Evolutionary conservation across 768 basidiomycete species (phyloP).

Genomic region (Boletus sensibilis): DNA sequence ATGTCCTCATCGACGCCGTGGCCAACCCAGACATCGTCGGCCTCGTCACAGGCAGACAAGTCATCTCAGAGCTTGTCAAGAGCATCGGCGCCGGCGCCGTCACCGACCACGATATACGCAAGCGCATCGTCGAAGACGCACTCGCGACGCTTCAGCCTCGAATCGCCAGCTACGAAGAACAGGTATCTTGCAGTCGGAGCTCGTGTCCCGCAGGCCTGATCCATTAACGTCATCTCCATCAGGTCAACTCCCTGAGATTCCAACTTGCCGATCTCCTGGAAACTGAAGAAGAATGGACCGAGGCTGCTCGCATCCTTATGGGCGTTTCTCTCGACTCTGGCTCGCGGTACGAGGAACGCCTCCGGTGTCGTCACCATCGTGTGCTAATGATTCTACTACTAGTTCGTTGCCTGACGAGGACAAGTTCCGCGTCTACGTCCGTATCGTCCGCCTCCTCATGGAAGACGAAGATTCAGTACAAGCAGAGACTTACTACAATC

Average conservation of each 20-base stretch:
- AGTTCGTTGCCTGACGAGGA: slow-evolving; percentile 76
- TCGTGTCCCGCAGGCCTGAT: neutral
- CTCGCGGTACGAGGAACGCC: slow-evolving; percentile 56
- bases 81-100: slow-evolving; percentile 56
- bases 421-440: slow-evolving; percentile 86
- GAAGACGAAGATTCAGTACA: slow-evolving; percentile 97
- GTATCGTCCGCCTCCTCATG: slow-evolving; percentile 89
- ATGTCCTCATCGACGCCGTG: slow-evolving; percentile 72
- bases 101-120: slow-evolving; percentile 55
- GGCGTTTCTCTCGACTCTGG: slow-evolving; percentile 89
- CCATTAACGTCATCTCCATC: slow-evolving; percentile 7
- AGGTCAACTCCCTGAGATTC: slow-evolving; percentile 84
- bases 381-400: neutral
- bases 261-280: slow-evolving; percentile 92
- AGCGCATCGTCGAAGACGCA: slow-evolving; percentile 74
- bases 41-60: slow-evolving; percentile 85
- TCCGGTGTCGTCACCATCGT: neutral
- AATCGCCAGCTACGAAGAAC: slow-evolving; percentile 92
- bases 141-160: slow-evolving; percentile 70
- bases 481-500: slow-evolving; percentile 98
- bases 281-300: slow-evolving; percentile 89
- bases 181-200: slow-evolving; percentile 52
- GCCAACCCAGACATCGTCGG: slow-evolving; percentile 80
- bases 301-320: slow-evolving; percentile 89
- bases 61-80: slow-evolving; percentile 82